phyloP scores from a whole-genome alignment of 305 asterid genomes.

The Solanum chacoense region DNA sequence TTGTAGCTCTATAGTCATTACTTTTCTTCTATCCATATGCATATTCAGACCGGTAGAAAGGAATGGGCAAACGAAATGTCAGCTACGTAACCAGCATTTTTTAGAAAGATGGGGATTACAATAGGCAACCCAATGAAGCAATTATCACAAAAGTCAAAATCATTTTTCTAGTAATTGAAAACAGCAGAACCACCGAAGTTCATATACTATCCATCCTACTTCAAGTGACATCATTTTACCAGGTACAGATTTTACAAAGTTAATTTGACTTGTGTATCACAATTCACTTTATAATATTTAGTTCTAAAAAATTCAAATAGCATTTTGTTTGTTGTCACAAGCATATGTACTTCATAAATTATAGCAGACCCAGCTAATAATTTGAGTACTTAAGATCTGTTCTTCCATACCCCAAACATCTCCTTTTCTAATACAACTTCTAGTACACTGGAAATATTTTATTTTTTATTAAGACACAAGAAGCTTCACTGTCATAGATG shows the following conservation, averaged over 20 bases:
- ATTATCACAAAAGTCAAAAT: not conserved
- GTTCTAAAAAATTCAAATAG: not conserved
- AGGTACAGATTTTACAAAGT: not conserved
- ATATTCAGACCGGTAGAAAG: not conserved
- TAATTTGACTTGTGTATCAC: not conserved
- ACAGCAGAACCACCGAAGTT: not conserved
- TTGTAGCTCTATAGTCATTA: not conserved
- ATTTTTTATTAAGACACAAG: not conserved
- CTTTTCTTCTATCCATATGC: not conserved
- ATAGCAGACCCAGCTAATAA: not conserved
- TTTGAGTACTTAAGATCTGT: not conserved
- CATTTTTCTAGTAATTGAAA: not conserved
- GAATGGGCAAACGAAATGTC: not conserved
- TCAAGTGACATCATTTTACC: not conserved
- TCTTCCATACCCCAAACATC: not conserved
- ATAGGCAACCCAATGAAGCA: not conserved
- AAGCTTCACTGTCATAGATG: not conserved
- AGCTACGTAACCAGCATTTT: not conserved
- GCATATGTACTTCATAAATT: not conserved
- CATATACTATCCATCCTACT: not conserved
- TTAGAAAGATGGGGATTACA: not conserved
- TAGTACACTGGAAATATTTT: not conserved
- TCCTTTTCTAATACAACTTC: not conserved
- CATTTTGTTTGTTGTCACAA: not conserved
- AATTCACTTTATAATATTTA: not conserved